These are phyloP conservation scores for Francoa sonchifolia DNA, from an alignment of 441 rosid genomes.

Conservation along the genomic window DNA sequence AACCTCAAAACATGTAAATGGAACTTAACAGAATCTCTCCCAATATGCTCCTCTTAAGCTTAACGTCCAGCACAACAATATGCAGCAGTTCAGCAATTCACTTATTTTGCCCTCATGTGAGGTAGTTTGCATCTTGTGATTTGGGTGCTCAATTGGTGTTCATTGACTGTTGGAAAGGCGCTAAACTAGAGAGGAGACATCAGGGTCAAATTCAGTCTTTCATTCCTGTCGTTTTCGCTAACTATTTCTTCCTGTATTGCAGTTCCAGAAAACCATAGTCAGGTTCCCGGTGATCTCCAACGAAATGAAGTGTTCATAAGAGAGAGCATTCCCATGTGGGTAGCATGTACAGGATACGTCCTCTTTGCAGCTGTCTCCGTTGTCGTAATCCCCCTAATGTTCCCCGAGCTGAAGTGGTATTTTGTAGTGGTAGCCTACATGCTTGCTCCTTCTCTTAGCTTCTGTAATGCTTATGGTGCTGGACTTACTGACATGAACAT, in stretches of 20 bases:
- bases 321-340: slow-evolving; percentile 74
- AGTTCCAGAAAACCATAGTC: slow-evolving; percentile 21
- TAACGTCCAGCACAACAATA: too few species aligned
- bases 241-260: slow-evolving; percentile 2
- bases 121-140: too few species aligned
- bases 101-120: too few species aligned
- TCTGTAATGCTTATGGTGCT: slow-evolving; percentile 93
- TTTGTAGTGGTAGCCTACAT: slow-evolving; percentile 64
- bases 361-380: slow-evolving; percentile 54
- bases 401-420: slow-evolving; percentile 88
- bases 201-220: too few species aligned
- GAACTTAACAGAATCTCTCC: too few species aligned
- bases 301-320: slow-evolving; percentile 57
- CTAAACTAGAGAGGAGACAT: too few species aligned
- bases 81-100: too few species aligned
- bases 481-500: slow-evolving; percentile 93
- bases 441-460: slow-evolving; percentile 75
- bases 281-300: slow-evolving; percentile 24
- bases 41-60: too few species aligned
- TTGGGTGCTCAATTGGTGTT: not conserved
- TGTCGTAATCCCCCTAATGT: slow-evolving; percentile 62
- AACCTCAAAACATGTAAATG: slow-evolving; percentile 35
- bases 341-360: slow-evolving; percentile 54
- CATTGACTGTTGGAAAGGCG: too few species aligned
- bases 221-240: slow-evolving; percentile 4